Conservation (phyloP, 2,329 filamentous ascomycete species). For the Fusarium tricinctum region DNA sequence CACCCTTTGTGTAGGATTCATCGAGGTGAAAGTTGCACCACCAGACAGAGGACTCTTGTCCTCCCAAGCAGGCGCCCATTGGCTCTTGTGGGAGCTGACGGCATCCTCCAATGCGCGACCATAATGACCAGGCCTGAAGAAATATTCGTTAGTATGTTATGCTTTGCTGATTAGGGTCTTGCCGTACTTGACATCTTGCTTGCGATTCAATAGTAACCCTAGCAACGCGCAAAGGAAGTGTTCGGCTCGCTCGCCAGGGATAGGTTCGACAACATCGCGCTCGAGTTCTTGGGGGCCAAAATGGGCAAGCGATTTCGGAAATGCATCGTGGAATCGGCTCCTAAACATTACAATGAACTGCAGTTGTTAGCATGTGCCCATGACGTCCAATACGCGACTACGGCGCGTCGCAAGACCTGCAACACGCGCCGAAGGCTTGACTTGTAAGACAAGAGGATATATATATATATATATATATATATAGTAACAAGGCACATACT, state of each 20-base stretch:
- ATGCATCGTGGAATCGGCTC: conserved; percentile 89
- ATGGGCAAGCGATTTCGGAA: conserved; percentile 87
- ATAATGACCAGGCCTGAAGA: conserved; percentile 86
- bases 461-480: not conserved
- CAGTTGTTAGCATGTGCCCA: conserved; percentile 54
- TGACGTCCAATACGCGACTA: conserved; percentile 62
- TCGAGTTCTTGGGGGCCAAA: conserved; percentile 97
- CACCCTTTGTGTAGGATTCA: conserved; percentile 87
- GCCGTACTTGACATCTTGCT: conserved; percentile 97
- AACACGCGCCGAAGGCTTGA: conserved; percentile 55
- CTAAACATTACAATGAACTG: conserved; percentile 99
- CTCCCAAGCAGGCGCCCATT: conserved; percentile 91
- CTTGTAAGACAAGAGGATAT: conserved; percentile 42
- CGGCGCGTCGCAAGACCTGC: conserved; percentile 62
- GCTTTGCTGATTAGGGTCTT: not conserved
- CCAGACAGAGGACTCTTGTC: conserved; percentile 86
- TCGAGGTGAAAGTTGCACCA: conserved; percentile 82
- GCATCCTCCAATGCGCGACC: conserved; percentile 94
- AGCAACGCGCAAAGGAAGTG: conserved; percentile 90
- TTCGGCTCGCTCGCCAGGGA: conserved; percentile 88
- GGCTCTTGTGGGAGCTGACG: conserved; percentile 82
- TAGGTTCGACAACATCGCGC: conserved; percentile 80
- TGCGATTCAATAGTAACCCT: conserved; percentile 90
- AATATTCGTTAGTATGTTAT: conserved; percentile 37
- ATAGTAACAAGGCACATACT: conserved; percentile 70